Base-by-base conservation (phyloP, 495 filamentous ascomycete genomes). In the Tuber microsphaerosporum region DNA sequence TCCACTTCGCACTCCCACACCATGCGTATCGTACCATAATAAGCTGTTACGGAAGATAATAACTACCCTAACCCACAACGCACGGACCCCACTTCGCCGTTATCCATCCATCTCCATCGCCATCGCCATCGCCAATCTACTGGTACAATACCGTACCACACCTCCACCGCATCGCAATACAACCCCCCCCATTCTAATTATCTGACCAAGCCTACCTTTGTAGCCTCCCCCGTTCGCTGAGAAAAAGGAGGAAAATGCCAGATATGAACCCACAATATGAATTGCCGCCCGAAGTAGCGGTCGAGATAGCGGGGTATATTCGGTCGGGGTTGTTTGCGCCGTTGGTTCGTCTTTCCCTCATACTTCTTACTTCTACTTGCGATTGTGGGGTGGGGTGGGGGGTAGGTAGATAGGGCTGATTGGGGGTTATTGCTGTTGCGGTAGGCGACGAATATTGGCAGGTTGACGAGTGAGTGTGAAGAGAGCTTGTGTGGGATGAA, bases 261-360 rank as follows among this genome's bases (percentile, higher is more conserved):
- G 22, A 71, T 20, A 41, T 41, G 34, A 42, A 71, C 43, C 39
- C 70, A 2, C 43, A 41, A 20, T 71, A 71, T 34, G 72, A 73
- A 20, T 77, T 82, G 20, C 81, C 81, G 26, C 77, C 80, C 69
- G 80, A 80, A 61, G 81, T 82, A 45, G 81, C 81, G 22, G 71
- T 76, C 41, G 81, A 82, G 73, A 75, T 82, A 73, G 81, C 81
- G 71, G 75, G 74, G n/a, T 82, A 82, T 65, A 73, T 82, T 16
- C 69, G 80, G 61, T 82, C 81, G 39, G 75, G 77, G 12, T 70
- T 82, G 31, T 82, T 82, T 75, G 80, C 77, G 48, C 81, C 81
- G 42, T 77, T 82, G 81, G 81, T 82, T 44, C 6, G 51, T 61
- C 12, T 26, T 2, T 3, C 2, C n/a, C 10, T n/a, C n/a, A 7